Base-by-base conservation (phyloP, 176 grass and related monocot species). In the Cenchrus fungigraminus region DNA sequence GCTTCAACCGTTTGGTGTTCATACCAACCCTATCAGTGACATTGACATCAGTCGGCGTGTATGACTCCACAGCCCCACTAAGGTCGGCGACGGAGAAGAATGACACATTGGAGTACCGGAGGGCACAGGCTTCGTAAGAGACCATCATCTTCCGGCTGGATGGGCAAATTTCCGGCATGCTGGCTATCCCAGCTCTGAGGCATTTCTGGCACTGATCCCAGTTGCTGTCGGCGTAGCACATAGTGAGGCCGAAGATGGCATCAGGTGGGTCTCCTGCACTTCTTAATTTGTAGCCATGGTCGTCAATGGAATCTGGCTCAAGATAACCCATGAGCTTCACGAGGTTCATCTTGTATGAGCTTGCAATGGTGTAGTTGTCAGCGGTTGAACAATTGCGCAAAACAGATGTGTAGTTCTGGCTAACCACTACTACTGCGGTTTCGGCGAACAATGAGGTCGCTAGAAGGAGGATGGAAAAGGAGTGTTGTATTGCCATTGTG, bases 211-310 rank as follows among this genome's bases (percentile, higher is more conserved):
- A 92, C 29, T 29, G n/a, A 5, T 3, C 0, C 5, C 37, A 61
- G 58, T 6, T 73, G 14, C 28, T 3, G 50, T 87, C 74, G 4
- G 76, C 78, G 31, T 83, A 87, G 79, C 90, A 92, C 59, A 89
- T 61, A 50, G 32, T 64, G 59, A 89, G 87, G 57, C 87, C 87
- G 25, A 58, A 86, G 1, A 80, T 50, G 34, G 75, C 60, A n/a
- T 79, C 73, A 0, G 63, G 40, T 0, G n/a, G 0, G 5, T 13
- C 17, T 5, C 87, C 90, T 3, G 6, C 1, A 3, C 29, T 76
- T 0, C 6, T 28, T 1, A 9, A 1, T 9, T 71, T 20, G 79
- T 67, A 92, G 59, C 78, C 90, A 3, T 25, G 6, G 7, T 60
- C 42, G 6, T 7, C 43, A 2, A 20, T 4, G 28, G 77, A 29